Base-by-base conservation (phyloP, 129 eudicot genomes). In the Arctium lappa region DNA sequence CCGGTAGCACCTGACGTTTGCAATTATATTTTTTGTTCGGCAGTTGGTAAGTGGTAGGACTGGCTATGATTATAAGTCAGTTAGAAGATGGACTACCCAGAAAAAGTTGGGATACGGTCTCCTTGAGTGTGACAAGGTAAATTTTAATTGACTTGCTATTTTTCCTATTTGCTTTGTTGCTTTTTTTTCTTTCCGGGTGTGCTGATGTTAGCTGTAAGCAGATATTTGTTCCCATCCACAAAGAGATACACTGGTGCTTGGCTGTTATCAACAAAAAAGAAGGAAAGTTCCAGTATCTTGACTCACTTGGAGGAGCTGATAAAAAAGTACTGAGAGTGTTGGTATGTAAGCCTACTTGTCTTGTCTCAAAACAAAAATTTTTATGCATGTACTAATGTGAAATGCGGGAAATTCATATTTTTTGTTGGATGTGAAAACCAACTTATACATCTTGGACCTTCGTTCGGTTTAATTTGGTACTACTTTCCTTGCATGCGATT, bases 221-320 rank as follows among this genome's bases (percentile, higher is more conserved):
- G 99, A 95, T 95, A 76, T 93, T 95, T 88, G 99, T 95, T 5
- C 99, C 99, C 68, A 88, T 95, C 78, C 99, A 95, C 92, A 86
- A 95, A 88, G 91, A 91, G 88, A 63, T 88, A 34, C 99, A 95
- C 86, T 95, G 99, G 99, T 93, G 98, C 77, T 83, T 92, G 81
- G 98, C 97, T 22, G 93, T 95, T 39, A 95, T 95, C 81, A 95
- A 92, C 81, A 92, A 88, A 89, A 92, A 91, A 82, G 98, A 95
- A 68, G 77, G 87, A 79, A 91, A 91, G 73, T 91, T 93, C 44
- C 97, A 95, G 85, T 95, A 95, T 87, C 95, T 95, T 76, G 98
- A 95, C 87, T 91, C 98, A 75, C 93, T 92, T 39, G 84, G 90
- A 85, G 97, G 93, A 75, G 78, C 63, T 42, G 98, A 95, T 80